Percentiles rank a stretch among this genome's conserved stretches.
phyloP scores from a whole-genome alignment of 805 yeast genomes.

The Zygoascus bituminiphila region DNA sequence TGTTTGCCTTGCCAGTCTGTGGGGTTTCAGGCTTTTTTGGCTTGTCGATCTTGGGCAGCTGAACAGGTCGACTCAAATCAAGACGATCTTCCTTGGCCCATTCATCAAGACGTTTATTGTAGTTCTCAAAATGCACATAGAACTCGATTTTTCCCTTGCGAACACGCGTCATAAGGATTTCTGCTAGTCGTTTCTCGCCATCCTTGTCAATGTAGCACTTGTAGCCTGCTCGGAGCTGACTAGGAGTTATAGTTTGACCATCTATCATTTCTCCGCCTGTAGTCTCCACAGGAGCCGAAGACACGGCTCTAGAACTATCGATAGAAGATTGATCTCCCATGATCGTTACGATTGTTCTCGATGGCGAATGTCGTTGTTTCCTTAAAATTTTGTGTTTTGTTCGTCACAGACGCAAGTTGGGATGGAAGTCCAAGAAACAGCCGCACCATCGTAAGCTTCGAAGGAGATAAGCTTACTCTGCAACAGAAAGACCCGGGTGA shows the following conservation, averaged over 20 bases:
- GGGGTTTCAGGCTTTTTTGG: conserved; percentile 29
- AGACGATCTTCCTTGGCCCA: conserved; percentile 76
- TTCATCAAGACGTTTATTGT: conserved; percentile 93
- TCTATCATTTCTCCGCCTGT: conserved; percentile 11
- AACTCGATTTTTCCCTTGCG: conserved; percentile 72
- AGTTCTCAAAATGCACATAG: conserved; percentile 91
- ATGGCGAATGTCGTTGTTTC: not conserved
- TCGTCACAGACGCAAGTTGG: no score
- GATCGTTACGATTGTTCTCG: not conserved
- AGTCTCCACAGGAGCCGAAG: conserved; percentile 7
- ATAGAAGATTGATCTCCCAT: conserved; percentile 1
- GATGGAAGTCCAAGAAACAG: no score
- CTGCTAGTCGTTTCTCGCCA: conserved; percentile 72
- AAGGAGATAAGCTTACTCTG: no score
- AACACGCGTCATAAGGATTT: conserved; percentile 65
- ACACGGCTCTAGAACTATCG: conserved; percentile 7
- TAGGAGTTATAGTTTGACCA: conserved; percentile 33
- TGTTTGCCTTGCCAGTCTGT: conserved; percentile 6
- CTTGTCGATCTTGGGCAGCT: conserved; percentile 56
- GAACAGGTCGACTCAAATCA: conserved; percentile 60
- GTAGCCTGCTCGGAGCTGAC: conserved; percentile 44
- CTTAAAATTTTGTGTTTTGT: no score
- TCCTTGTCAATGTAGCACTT: conserved; percentile 78
- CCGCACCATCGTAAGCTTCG: no score
- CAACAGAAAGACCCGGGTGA: no score